Evolutionary conservation across 768 basidiomycete genomes (phyloP), one percentile per base, ranked within the genome.

Genomic region (Suillus subaureus): DNA sequence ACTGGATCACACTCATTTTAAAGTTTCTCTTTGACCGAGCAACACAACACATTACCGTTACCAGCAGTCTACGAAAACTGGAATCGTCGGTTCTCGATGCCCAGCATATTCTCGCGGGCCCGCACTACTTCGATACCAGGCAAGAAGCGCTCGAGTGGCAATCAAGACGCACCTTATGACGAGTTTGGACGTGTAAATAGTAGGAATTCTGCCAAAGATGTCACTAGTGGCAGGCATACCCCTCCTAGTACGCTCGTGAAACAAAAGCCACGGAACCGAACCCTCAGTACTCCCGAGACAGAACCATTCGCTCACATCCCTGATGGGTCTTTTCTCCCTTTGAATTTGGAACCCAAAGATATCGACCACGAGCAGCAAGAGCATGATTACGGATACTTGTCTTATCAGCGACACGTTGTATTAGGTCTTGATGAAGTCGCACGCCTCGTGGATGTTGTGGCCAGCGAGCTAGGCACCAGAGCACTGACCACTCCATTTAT

Each of bases 401-500:
- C 87, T 5, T 88, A 87, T 75, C 84, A 88, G 64, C 82, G 88
- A 39, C 88, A 93, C 72, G 88, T 93, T 66, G 82, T 92, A 18
- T 84, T 94, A 0, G 89, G 90, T n/a, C 83, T 92, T 18, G 87
- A 90, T 61, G 85, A 93, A 71, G 85, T 91, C 47, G 84, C 85
- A 7, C 83, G 86, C 51, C 86, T 95, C 56, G 89, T 93, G n/a
- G 83, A 85, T 51, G 86, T 87, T 65, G 79, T 93, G 64, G 84
- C 87, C 56, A 82, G 86, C 62, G 91, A 93, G 78, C 86, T 95
- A 63, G 84, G 83, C 68, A 82, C 85, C 63, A 83, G 92, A 70
- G 92, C 89, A 71, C 84, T 97, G 66, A 89, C 90, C 26, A 94
- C 93, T 4, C 96, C 96, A 26, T 90, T 97, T 79, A 89, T 98